A percentile compares a stretch with the other conserved stretches of the same genome.
phyloP scores from a whole-genome alignment of 2,329 filamentous ascomycete species.

The Ascochyta viciae-villosae region DNA sequence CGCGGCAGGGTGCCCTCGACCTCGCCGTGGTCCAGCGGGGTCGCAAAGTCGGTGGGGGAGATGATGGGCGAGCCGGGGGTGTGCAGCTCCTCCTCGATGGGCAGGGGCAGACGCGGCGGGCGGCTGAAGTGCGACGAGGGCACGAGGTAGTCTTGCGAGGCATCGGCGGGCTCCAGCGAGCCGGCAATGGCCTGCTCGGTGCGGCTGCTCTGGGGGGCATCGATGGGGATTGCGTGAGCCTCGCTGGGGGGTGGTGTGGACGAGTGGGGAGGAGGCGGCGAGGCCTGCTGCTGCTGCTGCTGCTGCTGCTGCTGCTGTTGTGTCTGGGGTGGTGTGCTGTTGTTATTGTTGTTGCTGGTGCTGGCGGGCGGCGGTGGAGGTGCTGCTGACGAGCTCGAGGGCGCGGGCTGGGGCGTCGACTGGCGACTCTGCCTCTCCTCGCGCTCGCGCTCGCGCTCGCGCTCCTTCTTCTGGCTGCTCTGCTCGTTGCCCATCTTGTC shows the following conservation, averaged over 20 bases:
- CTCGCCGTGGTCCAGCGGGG: slow-evolving; percentile 55
- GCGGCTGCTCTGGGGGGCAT: slow-evolving; percentile 19
- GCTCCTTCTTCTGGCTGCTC: slow-evolving; percentile 40
- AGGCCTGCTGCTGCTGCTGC: neutral
- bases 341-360: neutral
- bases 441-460: neutral
- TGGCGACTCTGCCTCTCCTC: slow-evolving; percentile 18
- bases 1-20: slow-evolving; percentile 61
- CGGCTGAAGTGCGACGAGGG: slow-evolving; percentile 60
- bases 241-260: slow-evolving; percentile 26
- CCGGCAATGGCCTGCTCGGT: slow-evolving; percentile 18
- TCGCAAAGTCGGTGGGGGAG: slow-evolving; percentile 67
- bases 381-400: slow-evolving; percentile 4
- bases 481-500: slow-evolving; percentile 51
- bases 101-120: slow-evolving; percentile 89
- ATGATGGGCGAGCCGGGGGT: slow-evolving; percentile 91
- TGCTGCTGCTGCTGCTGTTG: neutral
- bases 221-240: slow-evolving; percentile 49
- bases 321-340: slow-evolving; percentile 26
- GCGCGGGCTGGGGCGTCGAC: slow-evolving; percentile 16
- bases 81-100: slow-evolving; percentile 90
- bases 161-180: slow-evolving; percentile 38
- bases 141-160: slow-evolving; percentile 48
- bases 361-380: slow-evolving; percentile 41
- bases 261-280: neutral